Evolutionary conservation across 768 basidiomycete genomes (phyloP), one percentile per base, ranked within the genome.

Genomic region (Asterophora lycoperdoides): DNA sequence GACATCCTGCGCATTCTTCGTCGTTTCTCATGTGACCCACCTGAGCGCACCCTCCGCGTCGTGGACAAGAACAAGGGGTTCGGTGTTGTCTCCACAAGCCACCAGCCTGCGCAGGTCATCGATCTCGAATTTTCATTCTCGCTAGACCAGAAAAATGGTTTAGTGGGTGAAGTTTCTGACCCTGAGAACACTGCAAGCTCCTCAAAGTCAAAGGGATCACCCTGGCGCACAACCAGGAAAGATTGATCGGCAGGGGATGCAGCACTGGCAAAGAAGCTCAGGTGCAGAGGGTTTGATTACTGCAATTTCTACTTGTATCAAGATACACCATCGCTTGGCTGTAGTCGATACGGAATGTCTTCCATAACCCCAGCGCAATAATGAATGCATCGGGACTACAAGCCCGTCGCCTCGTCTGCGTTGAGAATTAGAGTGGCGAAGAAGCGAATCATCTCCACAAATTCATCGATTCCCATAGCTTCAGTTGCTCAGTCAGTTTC

Each of bases 361-460:
- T 6, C 23, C 23, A 3, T 23, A 6, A 23, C 23, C 23, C 6
- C 23, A 23, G 23, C 23, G 23, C 23, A 23, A 34, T 34, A n/a
- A 26, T 38, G 18, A 38, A 19, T 38, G 13, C 14, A 2, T 30
- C 17, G 38, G 18, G 17, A 17, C 48, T 51, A 57, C 34, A 58
- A 4, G n/a, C 55, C 49, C 13, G 49, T 65, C 5, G 76, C 68
- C 59, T 88, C 85, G 49, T 89, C 86, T 1, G 72, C 74, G 54
- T 88, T 89, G 35, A 89, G 67, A 15, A 89, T 79, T 29, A 88
- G 67, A 2, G 74, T 74, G 1, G 76, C 68, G 60, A 79, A 86
- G 66, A 88, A 89, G 20, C 78, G 69, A 38, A 87, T 79, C 46
- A 80, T 75, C 60, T 86, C 84, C 40, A 86, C 61, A 51, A 85